Percentiles rank a stretch among this genome's conserved stretches.
Conservation (phyloP, 768 basidiomycete genomes). For the Ephemerocybe angulata region DNA sequence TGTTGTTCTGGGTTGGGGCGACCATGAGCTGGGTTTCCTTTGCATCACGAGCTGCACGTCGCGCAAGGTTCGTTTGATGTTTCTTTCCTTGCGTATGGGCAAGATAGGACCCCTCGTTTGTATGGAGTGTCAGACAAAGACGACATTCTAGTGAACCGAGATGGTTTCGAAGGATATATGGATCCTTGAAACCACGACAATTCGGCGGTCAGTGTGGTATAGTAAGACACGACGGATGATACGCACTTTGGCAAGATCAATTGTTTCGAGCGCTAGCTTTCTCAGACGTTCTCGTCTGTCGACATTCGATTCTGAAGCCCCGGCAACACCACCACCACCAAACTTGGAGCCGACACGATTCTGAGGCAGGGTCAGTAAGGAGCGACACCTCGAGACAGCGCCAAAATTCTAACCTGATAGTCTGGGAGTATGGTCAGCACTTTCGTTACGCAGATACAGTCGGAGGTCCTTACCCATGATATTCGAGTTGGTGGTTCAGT, state of each 20-base stretch:
- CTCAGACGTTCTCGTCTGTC: constrained; percentile 91
- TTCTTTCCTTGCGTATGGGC: constrained; percentile 99
- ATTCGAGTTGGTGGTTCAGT: neutral
- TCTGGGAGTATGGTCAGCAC: constrained; percentile 37
- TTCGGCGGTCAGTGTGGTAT: constrained; percentile 1
- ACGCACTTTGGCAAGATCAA: constrained; percentile 91
- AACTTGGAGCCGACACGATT: constrained; percentile 96
- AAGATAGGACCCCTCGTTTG: constrained; percentile 98
- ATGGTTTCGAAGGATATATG: constrained; percentile 98
- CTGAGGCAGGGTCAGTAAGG: constrained; percentile 36
- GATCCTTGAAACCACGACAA: constrained; percentile 51
- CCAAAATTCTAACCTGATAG: constrained; percentile 56
- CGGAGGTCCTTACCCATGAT: constrained; percentile 35
- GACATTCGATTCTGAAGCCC: constrained; percentile 91
- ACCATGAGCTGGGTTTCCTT: constrained; percentile 92
- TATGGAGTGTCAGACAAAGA: constrained; percentile 94
- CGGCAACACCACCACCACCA: constrained; percentile 93
- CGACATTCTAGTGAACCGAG: constrained; percentile 98
- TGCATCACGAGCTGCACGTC: constrained; percentile 94
- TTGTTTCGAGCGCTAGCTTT: constrained; percentile 95
- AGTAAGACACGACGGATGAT: constrained; percentile 6
- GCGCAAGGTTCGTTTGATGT: constrained; percentile 96
- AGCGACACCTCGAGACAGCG: neutral
- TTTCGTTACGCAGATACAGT: neutral
- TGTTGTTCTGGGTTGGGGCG: constrained; percentile 70